phyloP scores from a whole-genome alignment of 2,329 filamentous ascomycete species.

The Pseudocercospora vitis region DNA sequence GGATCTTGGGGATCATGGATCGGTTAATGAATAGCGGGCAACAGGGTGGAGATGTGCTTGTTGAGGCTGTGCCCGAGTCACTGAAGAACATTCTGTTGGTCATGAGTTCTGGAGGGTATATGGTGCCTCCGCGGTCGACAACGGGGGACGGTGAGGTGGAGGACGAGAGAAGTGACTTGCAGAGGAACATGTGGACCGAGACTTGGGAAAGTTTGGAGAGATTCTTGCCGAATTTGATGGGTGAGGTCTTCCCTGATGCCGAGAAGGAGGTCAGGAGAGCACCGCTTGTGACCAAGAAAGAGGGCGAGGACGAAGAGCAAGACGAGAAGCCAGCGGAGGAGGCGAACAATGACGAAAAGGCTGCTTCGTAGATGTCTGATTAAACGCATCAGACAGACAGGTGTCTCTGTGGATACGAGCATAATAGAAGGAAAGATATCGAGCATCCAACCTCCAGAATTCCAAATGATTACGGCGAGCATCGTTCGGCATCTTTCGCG shows the following conservation, averaged over 20 bases:
- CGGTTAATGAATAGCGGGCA: conserved; percentile 94
- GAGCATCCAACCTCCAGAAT: too few relatives aligned
- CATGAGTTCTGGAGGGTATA: conserved; percentile 84
- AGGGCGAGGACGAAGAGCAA: background rate
- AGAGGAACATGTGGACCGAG: conserved; percentile 60
- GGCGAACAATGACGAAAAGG: too few relatives aligned
- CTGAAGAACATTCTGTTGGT: conserved; percentile 95
- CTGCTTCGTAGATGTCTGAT: too few relatives aligned
- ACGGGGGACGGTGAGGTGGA: conserved; percentile 35
- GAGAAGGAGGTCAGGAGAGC: background rate
- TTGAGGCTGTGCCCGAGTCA: conserved; percentile 92
- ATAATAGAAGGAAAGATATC: too few relatives aligned
- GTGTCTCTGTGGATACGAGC: too few relatives aligned
- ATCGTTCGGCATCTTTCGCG: too few relatives aligned
- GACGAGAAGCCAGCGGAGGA: too few relatives aligned
- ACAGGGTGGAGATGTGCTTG: conserved; percentile 62
- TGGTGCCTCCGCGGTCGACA: conserved; percentile 65
- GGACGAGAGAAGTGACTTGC: conserved; percentile 45
- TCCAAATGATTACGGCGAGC: too few relatives aligned
- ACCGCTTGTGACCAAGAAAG: background rate
- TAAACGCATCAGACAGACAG: too few relatives aligned
- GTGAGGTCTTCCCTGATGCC: conserved; percentile 58
- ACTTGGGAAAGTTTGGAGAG: conserved; percentile 60
- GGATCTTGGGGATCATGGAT: conserved; percentile 94
- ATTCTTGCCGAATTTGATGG: conserved; percentile 60